Conservation (phyloP, 1,139 yeast genomes). For the Lodderomyces parapsilosis region DNA sequence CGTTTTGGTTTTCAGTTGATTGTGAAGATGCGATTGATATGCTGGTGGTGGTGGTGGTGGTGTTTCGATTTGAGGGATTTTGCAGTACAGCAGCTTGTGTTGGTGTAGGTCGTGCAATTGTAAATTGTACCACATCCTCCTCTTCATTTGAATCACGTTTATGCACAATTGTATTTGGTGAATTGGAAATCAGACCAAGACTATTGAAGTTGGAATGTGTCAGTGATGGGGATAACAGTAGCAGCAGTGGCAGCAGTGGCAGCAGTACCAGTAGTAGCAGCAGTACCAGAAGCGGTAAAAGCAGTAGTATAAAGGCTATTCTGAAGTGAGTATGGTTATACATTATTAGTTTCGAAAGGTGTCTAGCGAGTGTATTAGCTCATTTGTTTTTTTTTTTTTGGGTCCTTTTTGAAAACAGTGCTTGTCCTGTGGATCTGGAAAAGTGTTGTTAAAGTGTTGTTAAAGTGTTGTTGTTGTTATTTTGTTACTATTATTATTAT, state of each 20-base stretch:
- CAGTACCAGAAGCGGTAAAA: neutral
- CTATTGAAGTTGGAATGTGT: too few relatives aligned
- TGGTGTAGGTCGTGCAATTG: conserved; percentile 4
- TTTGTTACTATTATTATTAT: too few relatives aligned
- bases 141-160: neutral
- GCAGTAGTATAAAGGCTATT: neutral
- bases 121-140: neutral
- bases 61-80: too few relatives aligned
- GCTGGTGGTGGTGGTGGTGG: too few relatives aligned
- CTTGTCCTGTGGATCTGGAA: too few relatives aligned
- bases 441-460: too few relatives aligned
- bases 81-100: conserved; percentile 8
- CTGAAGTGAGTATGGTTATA: neutral
- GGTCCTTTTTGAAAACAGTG: too few relatives aligned
- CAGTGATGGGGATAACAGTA: too few relatives aligned
- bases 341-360: neutral
- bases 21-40: conserved; percentile 7
- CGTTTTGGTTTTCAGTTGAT: conserved; percentile 19
- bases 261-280: neutral
- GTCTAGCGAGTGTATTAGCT: neutral
- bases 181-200: too few relatives aligned
- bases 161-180: too few relatives aligned
- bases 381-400: neutral
- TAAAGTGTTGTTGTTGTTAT: too few relatives aligned
- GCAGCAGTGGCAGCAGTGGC: neutral